Conservation (phyloP, 139 green algal species). For the Nannochloris sp. region DNA sequence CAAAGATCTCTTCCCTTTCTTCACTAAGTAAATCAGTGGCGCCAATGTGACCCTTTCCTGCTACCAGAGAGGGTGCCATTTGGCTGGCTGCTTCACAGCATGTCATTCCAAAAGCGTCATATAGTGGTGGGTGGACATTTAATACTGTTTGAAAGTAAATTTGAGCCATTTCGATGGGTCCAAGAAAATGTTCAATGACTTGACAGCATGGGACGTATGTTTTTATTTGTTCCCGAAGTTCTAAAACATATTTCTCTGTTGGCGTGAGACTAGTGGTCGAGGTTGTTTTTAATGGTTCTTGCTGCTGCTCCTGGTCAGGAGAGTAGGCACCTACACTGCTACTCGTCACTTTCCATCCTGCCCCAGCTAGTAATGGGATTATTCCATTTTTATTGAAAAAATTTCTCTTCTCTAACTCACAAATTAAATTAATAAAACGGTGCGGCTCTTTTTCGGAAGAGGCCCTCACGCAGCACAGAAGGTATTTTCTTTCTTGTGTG, state of each 20-base stretch:
- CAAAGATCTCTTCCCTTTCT: slow-evolving; percentile 37
- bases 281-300: background rate
- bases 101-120: slow-evolving; percentile 77
- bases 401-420: slow-evolving; percentile 24
- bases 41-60: slow-evolving; percentile 42
- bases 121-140: slow-evolving; percentile 75
- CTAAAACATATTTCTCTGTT: background rate
- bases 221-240: background rate
- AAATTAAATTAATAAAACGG: slow-evolving; percentile 57
- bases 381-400: slow-evolving; percentile 22
- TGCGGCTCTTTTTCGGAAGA: slow-evolving; percentile 75
- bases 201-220: background rate
- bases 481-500: slow-evolving; percentile 12
- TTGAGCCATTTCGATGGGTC: slow-evolving; percentile 42
- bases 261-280: background rate
- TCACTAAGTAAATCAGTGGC: slow-evolving; percentile 49
- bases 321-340: no score
- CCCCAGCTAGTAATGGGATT: slow-evolving; percentile 4
- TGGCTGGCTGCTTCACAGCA: slow-evolving; percentile 81
- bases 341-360: slow-evolving; percentile 9
- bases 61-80: slow-evolving; percentile 56
- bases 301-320: no score
- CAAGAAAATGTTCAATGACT: slow-evolving; percentile 59
- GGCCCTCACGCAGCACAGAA: slow-evolving; percentile 71
- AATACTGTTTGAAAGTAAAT: slow-evolving; percentile 56